A percentile compares a stretch with the other conserved stretches of the same genome.
Evolutionary conservation across 2,329 filamentous ascomycete genomes (phyloP).

Genomic region (Paraphaeosphaeria sporulosa): DNA sequence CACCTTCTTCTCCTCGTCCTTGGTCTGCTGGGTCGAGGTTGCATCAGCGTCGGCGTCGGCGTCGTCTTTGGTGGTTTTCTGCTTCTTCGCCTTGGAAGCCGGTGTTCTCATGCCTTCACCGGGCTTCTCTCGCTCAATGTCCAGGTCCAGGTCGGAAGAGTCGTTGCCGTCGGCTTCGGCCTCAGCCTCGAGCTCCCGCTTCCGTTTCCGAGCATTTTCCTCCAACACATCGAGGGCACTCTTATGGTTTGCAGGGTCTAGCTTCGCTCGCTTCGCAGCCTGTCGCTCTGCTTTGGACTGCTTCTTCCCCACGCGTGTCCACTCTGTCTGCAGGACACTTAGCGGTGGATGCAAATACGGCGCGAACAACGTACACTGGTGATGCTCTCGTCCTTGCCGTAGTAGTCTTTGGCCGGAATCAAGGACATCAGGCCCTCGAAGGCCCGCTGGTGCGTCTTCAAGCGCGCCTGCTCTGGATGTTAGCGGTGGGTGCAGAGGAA

Average conservation of each 20-base stretch:
- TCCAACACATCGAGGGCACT: constrained; percentile 94
- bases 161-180: constrained; percentile 63
- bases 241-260: constrained; percentile 90
- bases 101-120: constrained; percentile 46
- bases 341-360: constrained; percentile 18
- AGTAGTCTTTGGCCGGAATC: constrained; percentile 90
- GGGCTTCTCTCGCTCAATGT: constrained; percentile 48
- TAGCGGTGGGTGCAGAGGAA: constrained; percentile 33
- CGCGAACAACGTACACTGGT: constrained; percentile 70
- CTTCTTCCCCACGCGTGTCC: constrained; percentile 88
- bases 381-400: constrained; percentile 72
- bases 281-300: constrained; percentile 82
- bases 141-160: constrained; percentile 45
- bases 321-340: constrained; percentile 74
- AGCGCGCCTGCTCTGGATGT: constrained; percentile 56
- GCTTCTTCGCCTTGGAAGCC: constrained; percentile 50
- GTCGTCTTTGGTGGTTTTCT: constrained; percentile 46
- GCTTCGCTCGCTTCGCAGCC: constrained; percentile 77
- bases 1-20: constrained; percentile 44
- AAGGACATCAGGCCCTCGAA: constrained; percentile 88
- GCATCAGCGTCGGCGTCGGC: constrained; percentile 25
- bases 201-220: constrained; percentile 81
- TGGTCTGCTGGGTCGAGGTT: constrained; percentile 24
- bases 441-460: constrained; percentile 70
- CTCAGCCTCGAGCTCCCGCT: constrained; percentile 69